Base-by-base conservation (phyloP, 2,329 filamentous ascomycete genomes). In the Epichloe glyceriae region DNA sequence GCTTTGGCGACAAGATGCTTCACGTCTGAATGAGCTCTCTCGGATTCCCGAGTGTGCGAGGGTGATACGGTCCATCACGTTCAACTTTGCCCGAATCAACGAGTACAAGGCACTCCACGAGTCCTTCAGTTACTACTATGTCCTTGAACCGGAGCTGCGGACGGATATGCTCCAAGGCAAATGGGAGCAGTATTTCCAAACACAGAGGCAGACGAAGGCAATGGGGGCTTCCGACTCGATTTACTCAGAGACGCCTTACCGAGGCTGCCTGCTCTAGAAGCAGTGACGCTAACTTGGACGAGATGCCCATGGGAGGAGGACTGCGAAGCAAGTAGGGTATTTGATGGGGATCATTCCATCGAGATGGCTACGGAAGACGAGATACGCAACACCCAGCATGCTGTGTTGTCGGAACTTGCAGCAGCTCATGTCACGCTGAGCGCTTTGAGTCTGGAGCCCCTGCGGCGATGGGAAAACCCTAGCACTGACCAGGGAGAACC, bases 1-100 rank as follows among this genome's bases (percentile, higher is more conserved):
- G 44, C 67, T 67, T 47, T 74, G 71, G 67, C 66, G 68, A 49
- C 64, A 72, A 7, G 73, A 76, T 55, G 65, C 72, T 41, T 61
- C 64, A 43, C 66, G 71, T 15, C 64, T 77, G 19, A 64, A 70
- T 51, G 62, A 61, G 46, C 72, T 77, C 51, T 69, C 73, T 15
- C 59, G 61, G 49, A 65, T 73, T 54, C 64, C 68, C 39, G 68
- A 66, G 5, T 67, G 74, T 34, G 66, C 68, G 47, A 59, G 59
- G 42, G 65, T 63, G 52, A 70, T 76, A 59, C 63, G 64, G 30
- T 65, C 68, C 19, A 59, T 75, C 53, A 70, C 67, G 52, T 67
- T 76, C 57, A 73, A 73, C 57, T 66, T 76, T 49, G 63, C 69
- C 51, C 66, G 69, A 46, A 55, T 73, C 42, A 64, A 70, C 54